These are phyloP conservation scores for Xylaria sp. DNA, from an alignment of 2,329 filamentous ascomycete genomes.

Conservation along the genomic window DNA sequence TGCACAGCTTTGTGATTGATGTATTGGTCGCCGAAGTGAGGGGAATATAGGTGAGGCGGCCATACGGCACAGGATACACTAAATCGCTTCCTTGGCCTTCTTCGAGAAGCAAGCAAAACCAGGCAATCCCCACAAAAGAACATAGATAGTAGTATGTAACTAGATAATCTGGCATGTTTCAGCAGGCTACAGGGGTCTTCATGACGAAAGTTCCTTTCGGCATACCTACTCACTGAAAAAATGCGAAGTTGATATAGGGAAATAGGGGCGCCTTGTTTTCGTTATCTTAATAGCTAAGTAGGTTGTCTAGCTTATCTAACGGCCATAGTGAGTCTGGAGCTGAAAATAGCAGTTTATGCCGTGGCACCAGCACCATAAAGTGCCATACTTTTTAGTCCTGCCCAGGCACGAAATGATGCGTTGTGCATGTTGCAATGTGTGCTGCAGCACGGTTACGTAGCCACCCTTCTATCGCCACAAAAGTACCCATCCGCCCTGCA, in stretches of 20 bases:
- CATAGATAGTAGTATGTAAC: too few species aligned
- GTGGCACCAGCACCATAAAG: slow-evolving; percentile 22
- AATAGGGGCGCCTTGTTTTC: slow-evolving; percentile 10
- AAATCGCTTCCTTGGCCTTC: slow-evolving; percentile 21
- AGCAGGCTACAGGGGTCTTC: slow-evolving; percentile 28
- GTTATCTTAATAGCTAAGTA: background rate
- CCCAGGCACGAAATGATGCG: slow-evolving; percentile 10
- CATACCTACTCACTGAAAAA: slow-evolving; percentile 10
- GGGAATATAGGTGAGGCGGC: slow-evolving; percentile 10
- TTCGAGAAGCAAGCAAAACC: slow-evolving; percentile 27
- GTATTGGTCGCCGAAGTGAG: background rate
- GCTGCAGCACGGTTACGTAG: background rate
- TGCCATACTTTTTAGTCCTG: slow-evolving; percentile 13
- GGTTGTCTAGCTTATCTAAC: background rate
- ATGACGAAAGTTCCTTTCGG: slow-evolving; percentile 19
- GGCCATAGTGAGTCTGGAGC: slow-evolving; percentile 11
- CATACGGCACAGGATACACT: slow-evolving; percentile 21
- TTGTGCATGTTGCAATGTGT: background rate
- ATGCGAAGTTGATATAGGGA: background rate
- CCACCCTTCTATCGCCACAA: slow-evolving; percentile 13
- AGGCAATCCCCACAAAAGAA: slow-evolving; percentile 14
- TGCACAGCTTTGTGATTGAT: background rate
- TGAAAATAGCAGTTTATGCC: slow-evolving; percentile 31
- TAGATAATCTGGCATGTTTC: slow-evolving; percentile 27
- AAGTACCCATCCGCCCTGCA: slow-evolving; percentile 15